Percentiles rank a stretch among this genome's conserved stretches.
These are phyloP conservation scores for Aspergillus sp. DNA, from an alignment of 2,329 filamentous ascomycete genomes.

Conservation along the genomic window DNA sequence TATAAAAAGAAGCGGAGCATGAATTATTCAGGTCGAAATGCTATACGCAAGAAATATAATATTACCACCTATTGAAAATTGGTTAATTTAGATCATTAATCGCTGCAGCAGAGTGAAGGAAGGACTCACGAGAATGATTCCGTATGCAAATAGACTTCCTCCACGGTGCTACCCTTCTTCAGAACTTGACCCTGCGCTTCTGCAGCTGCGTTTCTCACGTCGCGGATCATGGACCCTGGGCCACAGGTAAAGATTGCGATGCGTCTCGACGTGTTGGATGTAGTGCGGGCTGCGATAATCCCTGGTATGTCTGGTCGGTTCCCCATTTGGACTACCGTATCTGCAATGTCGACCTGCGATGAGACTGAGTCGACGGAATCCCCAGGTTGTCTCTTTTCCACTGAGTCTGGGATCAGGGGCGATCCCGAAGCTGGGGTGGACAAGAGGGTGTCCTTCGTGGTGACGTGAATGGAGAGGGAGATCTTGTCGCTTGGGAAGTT, in stretches of 20 bases:
- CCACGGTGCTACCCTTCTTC: conserved; percentile 28
- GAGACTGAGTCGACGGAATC: neutral
- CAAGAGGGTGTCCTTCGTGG: neutral
- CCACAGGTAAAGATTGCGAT: conserved; percentile 46
- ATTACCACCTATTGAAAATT: neutral
- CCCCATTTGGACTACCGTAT: neutral
- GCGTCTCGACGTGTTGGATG: conserved; percentile 13
- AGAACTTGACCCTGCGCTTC: conserved; percentile 40
- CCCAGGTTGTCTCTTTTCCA: neutral
- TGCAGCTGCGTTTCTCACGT: conserved; percentile 52
- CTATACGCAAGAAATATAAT: too few species aligned
- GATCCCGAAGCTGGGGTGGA: neutral
- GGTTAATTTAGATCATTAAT: neutral
- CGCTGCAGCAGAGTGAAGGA: too few species aligned
- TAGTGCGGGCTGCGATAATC: conserved; percentile 19
- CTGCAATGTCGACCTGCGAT: neutral
- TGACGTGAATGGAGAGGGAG: neutral
- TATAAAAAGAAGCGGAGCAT: too few species aligned
- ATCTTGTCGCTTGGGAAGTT: neutral
- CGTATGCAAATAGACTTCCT: conserved; percentile 49
- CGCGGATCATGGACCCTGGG: conserved; percentile 49
- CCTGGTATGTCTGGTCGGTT: conserved; percentile 37
- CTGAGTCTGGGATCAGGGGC: neutral
- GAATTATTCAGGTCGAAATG: too few species aligned
- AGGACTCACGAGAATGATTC: conserved; percentile 51